Evolutionary conservation across 129 eudicot genomes (phyloP).

Genomic region (Flaveria brownii): DNA sequence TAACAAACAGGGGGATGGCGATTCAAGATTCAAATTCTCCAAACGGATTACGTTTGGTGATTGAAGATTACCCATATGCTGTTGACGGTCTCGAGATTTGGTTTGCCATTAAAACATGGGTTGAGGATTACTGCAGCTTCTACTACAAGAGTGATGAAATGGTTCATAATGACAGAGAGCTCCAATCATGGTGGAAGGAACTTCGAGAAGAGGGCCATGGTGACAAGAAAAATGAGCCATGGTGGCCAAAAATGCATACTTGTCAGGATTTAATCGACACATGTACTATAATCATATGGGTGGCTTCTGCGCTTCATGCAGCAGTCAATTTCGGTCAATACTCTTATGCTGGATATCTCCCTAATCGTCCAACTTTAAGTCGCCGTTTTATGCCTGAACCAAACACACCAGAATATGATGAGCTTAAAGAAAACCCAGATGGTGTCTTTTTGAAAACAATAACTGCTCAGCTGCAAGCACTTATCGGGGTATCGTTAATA

Average conservation of each 20-base stretch:
- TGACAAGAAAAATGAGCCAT: slow-evolving; percentile 60
- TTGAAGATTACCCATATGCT: slow-evolving; percentile 74
- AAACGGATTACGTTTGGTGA: slow-evolving; percentile 56
- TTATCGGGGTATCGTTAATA: slow-evolving; percentile 55
- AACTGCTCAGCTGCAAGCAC: slow-evolving; percentile 48
- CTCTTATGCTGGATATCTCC: slow-evolving; percentile 70
- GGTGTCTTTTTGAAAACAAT: slow-evolving; percentile 54
- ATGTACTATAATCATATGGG: slow-evolving; percentile 75
- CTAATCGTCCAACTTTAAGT: slow-evolving; percentile 65
- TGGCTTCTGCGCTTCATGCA: slow-evolving; percentile 79
- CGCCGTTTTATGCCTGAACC: slow-evolving; percentile 61
- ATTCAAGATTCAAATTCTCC: slow-evolving; percentile 52
- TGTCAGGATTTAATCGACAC: slow-evolving; percentile 41
- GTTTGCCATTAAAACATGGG: slow-evolving; percentile 73
- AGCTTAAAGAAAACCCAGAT: slow-evolving; percentile 52
- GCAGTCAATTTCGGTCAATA: slow-evolving; percentile 79
- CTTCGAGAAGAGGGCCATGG: slow-evolving; percentile 69
- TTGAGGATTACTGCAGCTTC: slow-evolving; percentile 46
- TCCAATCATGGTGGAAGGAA: slow-evolving; percentile 80
- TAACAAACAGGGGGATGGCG: slow-evolving; percentile 56
- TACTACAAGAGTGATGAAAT: slow-evolving; percentile 50
- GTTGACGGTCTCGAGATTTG: slow-evolving; percentile 77
- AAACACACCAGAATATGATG: slow-evolving; percentile 48
- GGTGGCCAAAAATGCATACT: slow-evolving; percentile 73
- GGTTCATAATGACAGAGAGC: slow-evolving; percentile 50